phyloP scores from a whole-genome alignment of 495 filamentous ascomycete genomes.

The Cercophora sp. region DNA sequence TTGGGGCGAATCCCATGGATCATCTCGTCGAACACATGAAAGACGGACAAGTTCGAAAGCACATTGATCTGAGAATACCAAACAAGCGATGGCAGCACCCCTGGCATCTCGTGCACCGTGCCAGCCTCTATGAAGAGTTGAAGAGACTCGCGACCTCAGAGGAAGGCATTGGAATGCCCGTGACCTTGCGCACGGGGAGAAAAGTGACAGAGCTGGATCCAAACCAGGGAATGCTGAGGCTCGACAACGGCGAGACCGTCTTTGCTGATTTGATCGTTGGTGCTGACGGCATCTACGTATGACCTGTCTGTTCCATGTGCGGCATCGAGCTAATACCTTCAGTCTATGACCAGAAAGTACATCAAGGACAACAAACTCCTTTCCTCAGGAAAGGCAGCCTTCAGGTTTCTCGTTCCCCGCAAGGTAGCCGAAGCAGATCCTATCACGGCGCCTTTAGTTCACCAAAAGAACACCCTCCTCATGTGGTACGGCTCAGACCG shows the following conservation, averaged over 20 bases:
- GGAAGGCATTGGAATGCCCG: slow-evolving; percentile 36
- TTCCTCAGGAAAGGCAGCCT: slow-evolving; percentile 54
- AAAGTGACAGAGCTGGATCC: slow-evolving; percentile 44
- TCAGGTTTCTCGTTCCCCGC: slow-evolving; percentile 55
- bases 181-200: slow-evolving; percentile 38
- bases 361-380: slow-evolving; percentile 35
- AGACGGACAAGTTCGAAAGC: slow-evolving; percentile 22
- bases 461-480: slow-evolving; percentile 37
- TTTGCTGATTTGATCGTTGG: slow-evolving; percentile 39
- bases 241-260: slow-evolving; percentile 33
- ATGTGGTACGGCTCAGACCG: slow-evolving; percentile 51
- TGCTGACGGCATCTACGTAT: slow-evolving; percentile 39
- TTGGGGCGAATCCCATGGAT: slow-evolving; percentile 31
- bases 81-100: slow-evolving; percentile 46
- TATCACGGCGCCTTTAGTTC: slow-evolving; percentile 37
- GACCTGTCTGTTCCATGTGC: background rate
- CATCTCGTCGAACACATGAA: slow-evolving; percentile 34
- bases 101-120: slow-evolving; percentile 52
- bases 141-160: slow-evolving; percentile 39
- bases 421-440: slow-evolving; percentile 44
- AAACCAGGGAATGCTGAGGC: slow-evolving; percentile 35
- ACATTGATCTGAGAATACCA: slow-evolving; percentile 31
- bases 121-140: slow-evolving; percentile 45
- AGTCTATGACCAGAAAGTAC: slow-evolving; percentile 31
- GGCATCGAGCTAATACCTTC: background rate